Evolutionary conservation across 345 rosid species (phyloP).

Genomic region (Hibiscus trionum): DNA sequence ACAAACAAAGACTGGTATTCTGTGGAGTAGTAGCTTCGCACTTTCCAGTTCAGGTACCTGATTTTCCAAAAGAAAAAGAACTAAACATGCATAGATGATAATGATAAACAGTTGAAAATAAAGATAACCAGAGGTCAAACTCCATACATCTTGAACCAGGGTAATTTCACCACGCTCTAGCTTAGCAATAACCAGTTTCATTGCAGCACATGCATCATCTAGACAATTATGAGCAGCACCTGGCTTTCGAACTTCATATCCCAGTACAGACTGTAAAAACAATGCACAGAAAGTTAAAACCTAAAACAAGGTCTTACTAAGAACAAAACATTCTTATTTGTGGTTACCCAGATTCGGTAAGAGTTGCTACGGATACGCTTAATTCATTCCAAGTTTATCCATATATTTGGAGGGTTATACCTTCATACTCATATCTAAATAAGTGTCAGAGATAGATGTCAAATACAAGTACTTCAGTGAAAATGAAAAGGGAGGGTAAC

Average conservation of each 20-base stretch:
- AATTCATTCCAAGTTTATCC: background rate
- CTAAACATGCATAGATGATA: background rate
- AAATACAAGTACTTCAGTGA: background rate
- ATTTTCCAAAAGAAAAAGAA: constrained; percentile 16
- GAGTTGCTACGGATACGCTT: background rate
- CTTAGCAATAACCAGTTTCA: constrained; percentile 76
- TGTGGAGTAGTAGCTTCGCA: constrained; percentile 55
- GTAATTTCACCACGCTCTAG: constrained; percentile 47
- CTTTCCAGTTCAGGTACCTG: constrained; percentile 41
- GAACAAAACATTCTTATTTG: background rate
- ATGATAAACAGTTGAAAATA: background rate
- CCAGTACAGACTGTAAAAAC: constrained; percentile 52
- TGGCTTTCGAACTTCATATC: constrained; percentile 52
- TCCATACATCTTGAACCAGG: constrained; percentile 33
- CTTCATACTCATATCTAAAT: background rate
- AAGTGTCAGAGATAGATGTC: background rate
- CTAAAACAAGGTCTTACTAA: background rate
- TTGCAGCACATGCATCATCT: constrained; percentile 82
- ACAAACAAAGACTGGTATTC: constrained; percentile 46
- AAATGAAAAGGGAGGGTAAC: background rate
- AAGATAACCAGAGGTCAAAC: background rate
- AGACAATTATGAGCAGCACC: constrained; percentile 74
- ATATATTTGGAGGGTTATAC: background rate
- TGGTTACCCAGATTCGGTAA: background rate
- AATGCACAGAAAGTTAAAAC: background rate